Evolutionary conservation across 2,329 filamentous ascomycete genomes (phyloP), one percentile per base, ranked within the genome.

Genomic region (Ceratocystis colombiana): DNA sequence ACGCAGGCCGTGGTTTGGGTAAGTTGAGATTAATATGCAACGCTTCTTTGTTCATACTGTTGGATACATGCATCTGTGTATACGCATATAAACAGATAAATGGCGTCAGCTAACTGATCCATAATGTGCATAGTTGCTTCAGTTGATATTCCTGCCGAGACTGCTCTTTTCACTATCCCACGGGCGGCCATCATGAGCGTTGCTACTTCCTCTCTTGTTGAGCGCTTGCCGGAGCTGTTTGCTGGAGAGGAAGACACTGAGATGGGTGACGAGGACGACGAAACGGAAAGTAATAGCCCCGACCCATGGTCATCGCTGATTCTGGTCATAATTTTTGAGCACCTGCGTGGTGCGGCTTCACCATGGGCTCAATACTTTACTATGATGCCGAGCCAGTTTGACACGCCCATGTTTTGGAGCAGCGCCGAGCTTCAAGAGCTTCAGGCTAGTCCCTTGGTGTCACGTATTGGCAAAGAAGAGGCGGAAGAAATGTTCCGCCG

Each of bases 331-430:
- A 82, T 95, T 63, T 89, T 90, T 75, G 90, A 96, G 76, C 80
- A 79, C 66, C 75, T 85, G 6, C 85, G 74, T 73, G 85, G 75
- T 62, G 77, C 71, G 68, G 76, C 70, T 0, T 95, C 90, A 0
- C 77, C 76, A 7, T 96, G 91, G 91, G 83, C 84, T 69, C 80
- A 85, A 0, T 96, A 96, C 74, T 85, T 96, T 70, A 80, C 85
- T 67, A 79, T 96, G 22, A 79, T 96, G 4, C 90, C 90, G 0
- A 70, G 73, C 4, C 72, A 76, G 1, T 96, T 96, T 72, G 84
- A 94, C 73, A 95, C 90, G 1, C 82, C 93, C 70, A 96, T 96
- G 88, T 96, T 92, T 76, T 96, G 92, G 92, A 78, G 82, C 1
- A 77, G 81, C 0, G 76, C 78, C 0, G 90, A 96, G 73, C 79